Conservation (phyloP, 2,329 filamentous ascomycete genomes). For the Colletotrichum sp. region DNA sequence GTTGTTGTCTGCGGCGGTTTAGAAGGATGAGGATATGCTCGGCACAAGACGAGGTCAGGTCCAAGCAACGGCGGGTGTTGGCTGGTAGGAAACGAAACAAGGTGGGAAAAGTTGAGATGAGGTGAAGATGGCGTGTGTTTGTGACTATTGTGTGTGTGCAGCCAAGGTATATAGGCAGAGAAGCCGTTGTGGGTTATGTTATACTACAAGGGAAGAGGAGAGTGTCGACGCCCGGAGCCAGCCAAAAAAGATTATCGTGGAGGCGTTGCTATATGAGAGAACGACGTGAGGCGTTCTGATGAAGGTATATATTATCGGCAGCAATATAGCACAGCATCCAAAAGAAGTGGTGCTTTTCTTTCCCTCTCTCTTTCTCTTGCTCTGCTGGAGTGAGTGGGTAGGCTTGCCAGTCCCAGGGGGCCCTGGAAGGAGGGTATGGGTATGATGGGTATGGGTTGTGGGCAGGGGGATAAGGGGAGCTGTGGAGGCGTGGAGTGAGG, state of each 20-base stretch:
- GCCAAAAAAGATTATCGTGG: constrained; percentile 20
- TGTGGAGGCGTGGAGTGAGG: constrained; percentile 24
- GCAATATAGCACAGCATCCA: constrained; percentile 25
- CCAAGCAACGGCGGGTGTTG: neutral
- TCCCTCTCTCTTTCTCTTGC: neutral
- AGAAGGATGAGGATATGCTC: neutral
- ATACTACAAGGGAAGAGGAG: constrained; percentile 9
- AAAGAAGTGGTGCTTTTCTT: constrained; percentile 20
- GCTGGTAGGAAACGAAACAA: constrained; percentile 18
- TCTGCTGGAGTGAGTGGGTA: constrained; percentile 6
- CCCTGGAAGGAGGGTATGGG: constrained; percentile 10
- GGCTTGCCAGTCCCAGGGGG: neutral
- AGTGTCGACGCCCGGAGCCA: constrained; percentile 7
- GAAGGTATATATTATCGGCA: constrained; percentile 28
- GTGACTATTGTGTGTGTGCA: neutral
- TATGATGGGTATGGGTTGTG: constrained; percentile 23
- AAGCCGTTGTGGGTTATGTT: constrained; percentile 11
- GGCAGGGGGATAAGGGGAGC: constrained; percentile 21
- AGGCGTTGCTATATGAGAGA: constrained; percentile 17
- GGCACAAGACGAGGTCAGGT: constrained; percentile 1
- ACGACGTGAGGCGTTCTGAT: constrained; percentile 21
- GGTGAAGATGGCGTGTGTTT: constrained; percentile 2
- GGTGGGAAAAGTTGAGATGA: constrained; percentile 13
- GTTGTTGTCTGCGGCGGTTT: neutral
- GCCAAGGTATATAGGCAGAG: neutral